Base-by-base conservation (phyloP, 2,329 filamentous ascomycete species). In the Torrubiellomyces zombiae region DNA sequence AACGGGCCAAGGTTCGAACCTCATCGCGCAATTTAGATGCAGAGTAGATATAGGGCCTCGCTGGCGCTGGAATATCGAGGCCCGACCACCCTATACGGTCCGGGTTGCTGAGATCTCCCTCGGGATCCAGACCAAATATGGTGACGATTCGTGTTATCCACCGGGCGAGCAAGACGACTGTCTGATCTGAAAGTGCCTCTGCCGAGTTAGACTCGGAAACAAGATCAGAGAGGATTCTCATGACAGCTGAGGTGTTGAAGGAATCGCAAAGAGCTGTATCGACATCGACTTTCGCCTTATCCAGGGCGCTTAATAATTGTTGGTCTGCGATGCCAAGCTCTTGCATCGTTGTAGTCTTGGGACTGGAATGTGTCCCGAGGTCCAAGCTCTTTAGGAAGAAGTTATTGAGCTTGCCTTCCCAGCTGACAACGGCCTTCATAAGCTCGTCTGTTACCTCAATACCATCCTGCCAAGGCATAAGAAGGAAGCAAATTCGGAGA, bases 141-240 rank as follows among this genome's bases (percentile, higher is more conserved):
- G 77, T 75, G 10, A 89, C 72, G 30, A 93, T 76, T 29, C 71
- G 71, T 1, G 85, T 93, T 21, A 93, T 60, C 74, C 79, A 94
- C 26, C 67, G 63, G 6, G 77, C 82, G 27, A 80, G 16, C 21
- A 17, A 21, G n/a, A 25, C 9, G 11, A 28, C 13, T 14, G 18
- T 18, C 9, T 20, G 18, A 14, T 24, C 19, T 9, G 27, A 21
- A 16, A n/a, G n/a, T n/a, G n/a, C n/a, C n/a, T n/a, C n/a, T n/a
- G n/a, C n/a, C n/a, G n/a, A n/a, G n/a, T n/a, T n/a, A n/a, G n/a
- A n/a, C n/a, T n/a, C n/a, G n/a, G n/a, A n/a, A n/a, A n/a, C n/a
- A n/a, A n/a, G n/a, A n/a, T n/a, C n/a, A n/a, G n/a, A n/a, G n/a
- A n/a, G n/a, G n/a, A n/a, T n/a, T n/a, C n/a, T n/a, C n/a, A n/a